Evolutionary conservation across 257 asterid species (phyloP).

Genomic region (Solanum tarijense): DNA sequence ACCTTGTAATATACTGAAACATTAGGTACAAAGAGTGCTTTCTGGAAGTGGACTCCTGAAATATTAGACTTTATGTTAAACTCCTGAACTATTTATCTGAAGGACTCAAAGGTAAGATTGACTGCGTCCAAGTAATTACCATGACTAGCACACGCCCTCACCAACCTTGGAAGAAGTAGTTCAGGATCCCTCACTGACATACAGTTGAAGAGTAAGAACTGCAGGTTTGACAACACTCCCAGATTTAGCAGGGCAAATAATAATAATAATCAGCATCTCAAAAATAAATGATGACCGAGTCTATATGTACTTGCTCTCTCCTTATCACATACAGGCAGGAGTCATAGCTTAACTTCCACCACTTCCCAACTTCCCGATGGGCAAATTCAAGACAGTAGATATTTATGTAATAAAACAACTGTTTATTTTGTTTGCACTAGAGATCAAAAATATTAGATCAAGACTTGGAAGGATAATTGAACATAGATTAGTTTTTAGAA

Average conservation of each 20-base stretch:
- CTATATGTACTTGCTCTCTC: background rate
- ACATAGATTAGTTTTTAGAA: background rate
- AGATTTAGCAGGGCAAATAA: background rate
- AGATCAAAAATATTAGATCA: background rate
- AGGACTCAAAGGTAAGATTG: background rate
- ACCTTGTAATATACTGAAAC: conserved; percentile 85
- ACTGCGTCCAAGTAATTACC: conserved; percentile 42
- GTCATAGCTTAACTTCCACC: background rate
- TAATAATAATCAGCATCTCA: background rate
- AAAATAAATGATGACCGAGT: background rate
- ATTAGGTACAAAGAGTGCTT: conserved; percentile 90
- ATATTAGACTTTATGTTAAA: background rate
- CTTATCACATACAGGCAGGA: background rate
- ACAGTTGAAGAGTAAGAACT: conserved; percentile 93
- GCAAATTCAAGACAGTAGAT: background rate
- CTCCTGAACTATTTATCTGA: background rate
- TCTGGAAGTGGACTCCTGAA: conserved; percentile 77
- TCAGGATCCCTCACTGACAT: conserved; percentile 97
- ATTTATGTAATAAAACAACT: background rate
- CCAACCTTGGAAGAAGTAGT: conserved; percentile 74
- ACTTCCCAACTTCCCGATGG: background rate
- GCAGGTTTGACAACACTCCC: conserved; percentile 20
- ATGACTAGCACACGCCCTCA: conserved; percentile 60
- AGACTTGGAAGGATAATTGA: background rate
- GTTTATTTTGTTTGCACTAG: background rate